phyloP scores from a whole-genome alignment of 2,329 filamentous ascomycete genomes.

The Pseudocercospora pini-densiflorae region DNA sequence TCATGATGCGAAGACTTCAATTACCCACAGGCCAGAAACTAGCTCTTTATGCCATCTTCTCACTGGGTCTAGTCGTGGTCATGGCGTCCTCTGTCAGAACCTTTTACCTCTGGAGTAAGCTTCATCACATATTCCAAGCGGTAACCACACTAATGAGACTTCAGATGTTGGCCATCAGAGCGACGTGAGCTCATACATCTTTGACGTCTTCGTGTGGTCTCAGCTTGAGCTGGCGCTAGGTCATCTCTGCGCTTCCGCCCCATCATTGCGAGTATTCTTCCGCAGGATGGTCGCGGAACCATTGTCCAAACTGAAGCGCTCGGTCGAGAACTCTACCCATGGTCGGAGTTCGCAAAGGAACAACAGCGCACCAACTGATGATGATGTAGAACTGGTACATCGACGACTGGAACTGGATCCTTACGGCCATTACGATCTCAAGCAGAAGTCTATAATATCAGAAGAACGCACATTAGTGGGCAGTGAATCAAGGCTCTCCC shows the following conservation, averaged over 20 bases:
- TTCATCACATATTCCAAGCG: background rate
- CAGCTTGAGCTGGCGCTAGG: slow-evolving; percentile 47
- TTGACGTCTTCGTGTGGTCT: slow-evolving; percentile 47
- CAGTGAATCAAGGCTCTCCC: background rate
- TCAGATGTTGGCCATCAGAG: slow-evolving; percentile 19
- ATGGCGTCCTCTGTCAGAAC: slow-evolving; percentile 40
- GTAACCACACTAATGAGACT: too few species aligned
- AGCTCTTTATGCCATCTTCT: slow-evolving; percentile 48
- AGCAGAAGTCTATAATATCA: background rate
- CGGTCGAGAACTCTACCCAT: background rate
- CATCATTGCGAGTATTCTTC: slow-evolving; percentile 43
- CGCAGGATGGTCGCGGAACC: slow-evolving; percentile 14
- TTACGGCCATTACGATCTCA: background rate
- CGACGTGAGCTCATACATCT: slow-evolving; percentile 23
- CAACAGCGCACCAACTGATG: background rate
- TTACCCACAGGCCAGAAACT: slow-evolving; percentile 49
- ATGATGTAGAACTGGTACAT: background rate
- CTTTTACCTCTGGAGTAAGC: slow-evolving; percentile 33
- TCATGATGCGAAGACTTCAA: slow-evolving; percentile 50
- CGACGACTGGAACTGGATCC: background rate
- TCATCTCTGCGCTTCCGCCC: slow-evolving; percentile 49
- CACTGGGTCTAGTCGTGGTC: slow-evolving; percentile 35
- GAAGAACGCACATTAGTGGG: background rate
- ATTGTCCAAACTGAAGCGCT: background rate
- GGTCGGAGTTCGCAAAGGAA: background rate